These are phyloP conservation scores for Phytophthora multivora DNA, from an alignment of 352 stramenopile genomes.

Conservation along the genomic window DNA sequence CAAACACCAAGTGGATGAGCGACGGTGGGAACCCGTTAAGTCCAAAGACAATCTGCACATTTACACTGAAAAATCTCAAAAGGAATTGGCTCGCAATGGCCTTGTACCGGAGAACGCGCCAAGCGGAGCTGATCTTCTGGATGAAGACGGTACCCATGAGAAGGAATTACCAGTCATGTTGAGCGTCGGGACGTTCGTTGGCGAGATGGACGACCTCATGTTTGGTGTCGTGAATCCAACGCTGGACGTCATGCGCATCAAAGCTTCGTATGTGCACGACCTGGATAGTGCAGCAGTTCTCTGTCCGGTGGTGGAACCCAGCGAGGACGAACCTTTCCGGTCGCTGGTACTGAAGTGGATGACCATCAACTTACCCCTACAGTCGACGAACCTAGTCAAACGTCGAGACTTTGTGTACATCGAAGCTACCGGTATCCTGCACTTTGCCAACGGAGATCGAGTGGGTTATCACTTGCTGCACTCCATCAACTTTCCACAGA, in stretches of 20 bases:
- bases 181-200: slow-evolving; percentile 31
- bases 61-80: slow-evolving; percentile 14
- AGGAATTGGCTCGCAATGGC: slow-evolving; percentile 8
- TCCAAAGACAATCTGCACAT: slow-evolving; percentile 31
- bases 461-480: slow-evolving; percentile 48
- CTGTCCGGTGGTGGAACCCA: slow-evolving; percentile 29
- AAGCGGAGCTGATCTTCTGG: not conserved
- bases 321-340: slow-evolving; percentile 25
- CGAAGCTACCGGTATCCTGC: slow-evolving; percentile 34
- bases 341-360: slow-evolving; percentile 40
- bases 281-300: slow-evolving; percentile 35
- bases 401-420: slow-evolving; percentile 47
- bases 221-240: slow-evolving; percentile 41
- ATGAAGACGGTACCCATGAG: not conserved
- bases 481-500: slow-evolving; percentile 47
- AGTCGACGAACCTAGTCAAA: slow-evolving; percentile 19
- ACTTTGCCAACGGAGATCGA: slow-evolving; percentile 30
- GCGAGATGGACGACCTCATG: slow-evolving; percentile 47
- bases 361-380: slow-evolving; percentile 27
- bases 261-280: slow-evolving; percentile 38
- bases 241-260: slow-evolving; percentile 41
- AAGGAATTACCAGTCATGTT: slow-evolving; percentile 27
- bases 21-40: slow-evolving; percentile 29
- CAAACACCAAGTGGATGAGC: slow-evolving; percentile 18
- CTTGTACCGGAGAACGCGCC: slow-evolving; percentile 2